phyloP scores from a whole-genome alignment of 495 filamentous ascomycete species.

The Hypoxylon cercidicola region DNA sequence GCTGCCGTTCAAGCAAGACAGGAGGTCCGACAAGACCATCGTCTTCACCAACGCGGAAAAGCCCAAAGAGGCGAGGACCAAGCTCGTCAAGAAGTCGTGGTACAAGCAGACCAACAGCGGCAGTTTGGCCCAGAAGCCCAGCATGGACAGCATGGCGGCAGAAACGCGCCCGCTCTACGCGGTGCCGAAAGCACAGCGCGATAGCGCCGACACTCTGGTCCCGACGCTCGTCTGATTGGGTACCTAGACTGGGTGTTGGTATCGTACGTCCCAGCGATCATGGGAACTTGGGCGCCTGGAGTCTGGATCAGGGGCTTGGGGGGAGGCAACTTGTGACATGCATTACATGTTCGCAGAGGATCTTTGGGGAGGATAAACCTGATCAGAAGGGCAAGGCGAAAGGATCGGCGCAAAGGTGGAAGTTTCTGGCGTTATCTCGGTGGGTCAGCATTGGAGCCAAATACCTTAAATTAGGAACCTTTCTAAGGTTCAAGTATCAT shows the following conservation, averaged over 20 bases:
- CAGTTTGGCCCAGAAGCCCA: conserved; percentile 25
- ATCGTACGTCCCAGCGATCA: too few relatives aligned
- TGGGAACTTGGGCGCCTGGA: too few relatives aligned
- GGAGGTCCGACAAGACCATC: neutral
- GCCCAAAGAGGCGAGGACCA: conserved; percentile 6
- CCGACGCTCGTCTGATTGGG: too few relatives aligned
- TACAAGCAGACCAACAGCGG: conserved; percentile 29
- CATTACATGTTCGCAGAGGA: neutral
- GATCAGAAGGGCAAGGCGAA: too few relatives aligned
- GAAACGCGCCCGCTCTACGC: conserved; percentile 38
- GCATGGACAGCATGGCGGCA: conserved; percentile 34
- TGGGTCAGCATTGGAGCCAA: too few relatives aligned
- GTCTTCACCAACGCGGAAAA: neutral
- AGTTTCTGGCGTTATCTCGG: too few relatives aligned
- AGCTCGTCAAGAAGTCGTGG: conserved; percentile 28
- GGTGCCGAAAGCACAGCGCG: conserved; percentile 15
- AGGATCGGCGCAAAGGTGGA: conserved; percentile 21
- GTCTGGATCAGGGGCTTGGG: neutral
- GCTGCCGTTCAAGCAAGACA: conserved; percentile 19
- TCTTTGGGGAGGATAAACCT: neutral
- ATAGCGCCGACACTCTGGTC: conserved; percentile 16
- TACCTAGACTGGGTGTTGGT: too few relatives aligned
- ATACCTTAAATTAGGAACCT: too few relatives aligned
- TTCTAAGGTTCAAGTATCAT: too few relatives aligned
- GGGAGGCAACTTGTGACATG: too few relatives aligned